A percentile compares a stretch with the other conserved stretches of the same genome.
Evolutionary conservation across 2,329 filamentous ascomycete species (phyloP).

Genomic region (Leptographium radiaticola): DNA sequence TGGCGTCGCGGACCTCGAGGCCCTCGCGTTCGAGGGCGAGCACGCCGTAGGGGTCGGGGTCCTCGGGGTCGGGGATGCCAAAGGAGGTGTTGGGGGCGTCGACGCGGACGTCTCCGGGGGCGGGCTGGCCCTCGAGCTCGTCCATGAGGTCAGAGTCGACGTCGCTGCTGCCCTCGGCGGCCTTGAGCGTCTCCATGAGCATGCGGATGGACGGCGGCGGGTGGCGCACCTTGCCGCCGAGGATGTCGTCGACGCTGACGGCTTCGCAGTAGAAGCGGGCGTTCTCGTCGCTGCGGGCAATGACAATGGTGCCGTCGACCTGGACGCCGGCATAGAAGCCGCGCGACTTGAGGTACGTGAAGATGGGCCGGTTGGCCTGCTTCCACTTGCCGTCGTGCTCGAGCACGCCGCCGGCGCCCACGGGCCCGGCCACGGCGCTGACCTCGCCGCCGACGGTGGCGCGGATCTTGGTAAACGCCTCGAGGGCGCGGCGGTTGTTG

Average conservation of each 20-base stretch:
- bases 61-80: conserved; percentile 23
- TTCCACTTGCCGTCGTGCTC: conserved; percentile 28
- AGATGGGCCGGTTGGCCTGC: conserved; percentile 27
- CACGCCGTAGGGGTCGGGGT: conserved; percentile 26
- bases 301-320: conserved; percentile 74
- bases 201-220: conserved; percentile 7
- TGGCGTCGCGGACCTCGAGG: conserved; percentile 22
- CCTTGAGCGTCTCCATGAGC: conserved; percentile 14
- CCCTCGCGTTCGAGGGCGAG: conserved; percentile 23
- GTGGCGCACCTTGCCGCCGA: conserved; percentile 27
- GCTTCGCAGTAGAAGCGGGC: conserved; percentile 65
- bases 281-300: conserved; percentile 77
- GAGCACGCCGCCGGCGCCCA: conserved; percentile 59
- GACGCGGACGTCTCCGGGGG: conserved; percentile 22
- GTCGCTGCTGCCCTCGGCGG: conserved; percentile 18
- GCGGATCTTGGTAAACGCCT: conserved; percentile 62
- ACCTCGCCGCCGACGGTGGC: conserved; percentile 69
- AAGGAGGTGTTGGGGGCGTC: conserved; percentile 17
- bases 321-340: conserved; percentile 81
- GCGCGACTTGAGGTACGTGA: conserved; percentile 70
- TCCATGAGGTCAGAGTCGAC: conserved; percentile 20
- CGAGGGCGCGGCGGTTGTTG: conserved; percentile 62
- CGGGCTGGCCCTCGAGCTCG: conserved; percentile 20
- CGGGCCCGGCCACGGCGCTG: conserved; percentile 55
- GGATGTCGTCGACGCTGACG: conserved; percentile 32